These are phyloP conservation scores for Pseudozyma sp. DNA, from an alignment of 1,284 basidiomycete genomes.

Conservation along the genomic window DNA sequence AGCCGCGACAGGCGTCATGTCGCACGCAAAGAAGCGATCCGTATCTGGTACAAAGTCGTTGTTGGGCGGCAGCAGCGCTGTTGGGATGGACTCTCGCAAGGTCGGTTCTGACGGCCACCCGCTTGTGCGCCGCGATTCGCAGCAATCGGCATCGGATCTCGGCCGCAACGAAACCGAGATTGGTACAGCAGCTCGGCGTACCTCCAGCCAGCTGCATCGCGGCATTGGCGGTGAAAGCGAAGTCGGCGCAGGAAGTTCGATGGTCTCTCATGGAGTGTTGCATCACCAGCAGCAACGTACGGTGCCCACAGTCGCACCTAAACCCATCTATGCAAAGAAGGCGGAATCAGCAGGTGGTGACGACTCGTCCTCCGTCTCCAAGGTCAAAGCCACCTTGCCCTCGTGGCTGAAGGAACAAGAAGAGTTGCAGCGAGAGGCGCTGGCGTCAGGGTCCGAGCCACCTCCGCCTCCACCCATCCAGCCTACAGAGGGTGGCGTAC, in stretches of 20 bases:
- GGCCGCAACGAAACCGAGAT: constrained; percentile 35
- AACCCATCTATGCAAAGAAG: constrained; percentile 57
- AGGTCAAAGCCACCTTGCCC: constrained; percentile 56
- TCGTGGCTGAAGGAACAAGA: constrained; percentile 68
- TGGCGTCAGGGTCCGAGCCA: constrained; percentile 50
- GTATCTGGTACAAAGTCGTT: constrained; percentile 51
- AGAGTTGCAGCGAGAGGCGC: constrained; percentile 58
- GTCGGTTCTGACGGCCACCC: constrained; percentile 20
- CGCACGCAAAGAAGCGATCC: constrained; percentile 54
- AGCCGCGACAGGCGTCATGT: constrained; percentile 26
- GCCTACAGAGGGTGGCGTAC: constrained; percentile 44
- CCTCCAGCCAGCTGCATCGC: constrained; percentile 40
- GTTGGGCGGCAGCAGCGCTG: constrained; percentile 21
- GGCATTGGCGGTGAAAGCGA: constrained; percentile 29
- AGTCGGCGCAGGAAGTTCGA: constrained; percentile 31
- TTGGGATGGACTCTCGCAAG: constrained; percentile 26
- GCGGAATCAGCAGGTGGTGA: constrained; percentile 16
- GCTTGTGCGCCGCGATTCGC: constrained; percentile 41
- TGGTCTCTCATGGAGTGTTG: constrained; percentile 21
- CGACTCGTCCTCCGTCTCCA: constrained; percentile 23
- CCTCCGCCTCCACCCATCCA: constrained; percentile 53
- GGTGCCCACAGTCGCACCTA: constrained; percentile 57
- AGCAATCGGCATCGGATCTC: constrained; percentile 36
- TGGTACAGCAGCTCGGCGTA: constrained; percentile 17
- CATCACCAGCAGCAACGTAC: constrained; percentile 22